A percentile compares a stretch with the other conserved stretches of the same genome.
phyloP scores from a whole-genome alignment of 1,284 basidiomycete genomes.

The Tausonia pullulans region DNA sequence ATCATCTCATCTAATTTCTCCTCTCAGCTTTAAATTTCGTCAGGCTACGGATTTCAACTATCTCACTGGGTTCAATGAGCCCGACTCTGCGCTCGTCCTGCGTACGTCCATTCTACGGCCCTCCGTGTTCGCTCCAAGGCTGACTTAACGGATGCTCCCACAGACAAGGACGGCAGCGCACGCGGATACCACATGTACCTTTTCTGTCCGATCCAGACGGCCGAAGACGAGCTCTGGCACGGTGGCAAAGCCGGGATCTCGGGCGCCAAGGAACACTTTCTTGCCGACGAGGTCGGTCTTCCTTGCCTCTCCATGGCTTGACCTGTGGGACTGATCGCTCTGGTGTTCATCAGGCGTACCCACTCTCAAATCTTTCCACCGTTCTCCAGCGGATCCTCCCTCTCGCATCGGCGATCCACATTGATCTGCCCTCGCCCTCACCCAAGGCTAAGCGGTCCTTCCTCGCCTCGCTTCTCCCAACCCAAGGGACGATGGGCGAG shows the following conservation, averaged over 20 bases:
- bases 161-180: constrained; percentile 34
- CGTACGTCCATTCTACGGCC: constrained; percentile 40
- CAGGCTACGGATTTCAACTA: constrained; percentile 92
- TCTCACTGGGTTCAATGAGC: constrained; percentile 88
- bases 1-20: constrained; percentile 7
- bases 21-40: constrained; percentile 77
- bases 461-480: constrained; percentile 31
- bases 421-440: constrained; percentile 33
- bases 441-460: constrained; percentile 26
- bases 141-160: neutral
- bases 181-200: constrained; percentile 79
- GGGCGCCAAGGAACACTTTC: constrained; percentile 53
- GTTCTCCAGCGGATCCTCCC: constrained; percentile 28
- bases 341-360: constrained; percentile 26
- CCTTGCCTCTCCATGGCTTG: too few relatives aligned
- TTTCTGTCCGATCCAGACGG: constrained; percentile 69
- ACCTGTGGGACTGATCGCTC: neutral
- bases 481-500: constrained; percentile 21
- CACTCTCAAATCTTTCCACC: constrained; percentile 29
- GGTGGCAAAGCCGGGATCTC: constrained; percentile 61
- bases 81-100: constrained; percentile 75
- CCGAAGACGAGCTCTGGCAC: constrained; percentile 80
- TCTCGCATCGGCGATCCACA: constrained; percentile 28
- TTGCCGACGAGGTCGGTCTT: constrained; percentile 57
- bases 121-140: neutral